Evolutionary conservation across 2,329 filamentous ascomycete genomes (phyloP), one percentile per base, ranked within the genome.

Genomic region (Lasiodiplodia sp.): DNA sequence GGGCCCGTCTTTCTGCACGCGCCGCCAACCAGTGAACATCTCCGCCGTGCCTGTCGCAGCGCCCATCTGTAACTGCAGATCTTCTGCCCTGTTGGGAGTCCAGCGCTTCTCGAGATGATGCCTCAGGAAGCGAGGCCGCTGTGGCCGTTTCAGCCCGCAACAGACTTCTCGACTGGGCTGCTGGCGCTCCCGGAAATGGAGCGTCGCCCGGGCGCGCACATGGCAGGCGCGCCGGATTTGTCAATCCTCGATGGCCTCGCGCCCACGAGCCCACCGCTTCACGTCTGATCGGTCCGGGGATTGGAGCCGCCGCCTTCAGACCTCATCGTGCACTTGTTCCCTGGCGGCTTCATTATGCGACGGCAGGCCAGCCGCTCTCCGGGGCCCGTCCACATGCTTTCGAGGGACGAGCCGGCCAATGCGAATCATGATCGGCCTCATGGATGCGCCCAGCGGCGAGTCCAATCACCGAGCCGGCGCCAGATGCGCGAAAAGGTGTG

Each of bases 401-500:
- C 55, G 31, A 67, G 65, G 52, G 52, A 58, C 65, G 65, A 67
- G 66, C 44, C 66, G 66, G 56, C 56, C 56, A 58, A 51, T 68
- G 66, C 57, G 66, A 62, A 63, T 68, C 66, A 63, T 55, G 66
- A 68, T 68, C 56, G 56, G 56, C 66, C 47, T 57, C 66, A 68
- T 68, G 66, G 66, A 63, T 68, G 44, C 64, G 38, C 40, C 23
- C 40, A 56, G 47, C 64, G 55, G 55, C 53, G 25, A 67, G 66
- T 56, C 47, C 51, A 66, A 66, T 66, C 52, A 66, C 63, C 63
- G 63, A 66, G 63, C 52, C 49, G 51, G 63, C 63, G 63, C 63
- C 63, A 66, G 52, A 66, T 56, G 49, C 51, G 37, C 51, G 49
- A 55, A 47, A 44, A 56, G 63, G 51, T 66, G 63, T 66, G 63